phyloP scores from a whole-genome alignment of 768 basidiomycete genomes.

The Flagelloscypha sp. region DNA sequence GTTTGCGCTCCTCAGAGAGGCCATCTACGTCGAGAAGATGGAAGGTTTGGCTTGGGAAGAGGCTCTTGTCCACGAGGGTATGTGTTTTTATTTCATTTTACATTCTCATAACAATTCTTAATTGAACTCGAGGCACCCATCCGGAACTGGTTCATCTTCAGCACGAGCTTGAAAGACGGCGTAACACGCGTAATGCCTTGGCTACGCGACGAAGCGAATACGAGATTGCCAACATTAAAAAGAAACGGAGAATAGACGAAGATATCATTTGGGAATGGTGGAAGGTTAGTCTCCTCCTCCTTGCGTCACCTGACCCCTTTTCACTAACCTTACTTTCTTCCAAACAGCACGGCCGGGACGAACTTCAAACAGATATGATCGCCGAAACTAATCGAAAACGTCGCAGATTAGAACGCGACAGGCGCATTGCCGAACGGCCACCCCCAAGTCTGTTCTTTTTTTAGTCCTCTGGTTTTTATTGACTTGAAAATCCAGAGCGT shows the following conservation, averaged over 20 bases:
- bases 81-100: conserved; percentile 16
- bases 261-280: conserved; percentile 83
- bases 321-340: conserved; percentile 3
- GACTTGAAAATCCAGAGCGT: conserved; percentile 33
- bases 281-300: conserved; percentile 64
- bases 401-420: conserved; percentile 76
- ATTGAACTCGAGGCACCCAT: conserved; percentile 58
- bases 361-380: conserved; percentile 80
- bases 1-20: conserved; percentile 80
- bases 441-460: conserved; percentile 49
- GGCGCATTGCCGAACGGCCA: conserved; percentile 69
- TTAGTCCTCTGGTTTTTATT: conserved; percentile 1
- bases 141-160: conserved; percentile 82
- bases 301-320: conserved; percentile 6
- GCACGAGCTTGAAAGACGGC: conserved; percentile 64
- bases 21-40: conserved; percentile 92
- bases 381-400: conserved; percentile 85
- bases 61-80: conserved; percentile 67
- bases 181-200: conserved; percentile 75
- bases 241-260: conserved; percentile 63
- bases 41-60: conserved; percentile 87
- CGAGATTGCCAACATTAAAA: conserved; percentile 54
- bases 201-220: conserved; percentile 67
- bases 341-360: conserved; percentile 61
- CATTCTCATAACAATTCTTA: conserved; percentile 4